Percentiles rank a stretch among this genome's conserved stretches.
These are phyloP conservation scores for Colletotrichum incanum DNA, from an alignment of 2,329 filamentous ascomycete genomes.

Conservation along the genomic window DNA sequence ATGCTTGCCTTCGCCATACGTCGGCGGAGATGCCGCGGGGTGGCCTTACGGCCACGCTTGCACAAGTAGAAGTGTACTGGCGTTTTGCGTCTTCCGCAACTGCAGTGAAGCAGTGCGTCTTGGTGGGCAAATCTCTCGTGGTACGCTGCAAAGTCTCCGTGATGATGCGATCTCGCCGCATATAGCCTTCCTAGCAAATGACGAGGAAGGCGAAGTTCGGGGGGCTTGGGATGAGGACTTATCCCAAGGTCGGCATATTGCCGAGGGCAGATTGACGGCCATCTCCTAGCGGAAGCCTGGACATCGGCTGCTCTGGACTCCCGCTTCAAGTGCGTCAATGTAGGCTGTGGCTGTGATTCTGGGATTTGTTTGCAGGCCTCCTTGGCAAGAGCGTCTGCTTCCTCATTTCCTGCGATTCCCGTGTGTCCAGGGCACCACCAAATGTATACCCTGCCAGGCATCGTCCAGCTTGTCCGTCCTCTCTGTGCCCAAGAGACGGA, in stretches of 20 bases:
- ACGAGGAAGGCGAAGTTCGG: constrained; percentile 4
- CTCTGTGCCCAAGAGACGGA: neutral
- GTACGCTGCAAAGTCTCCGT: too few species aligned
- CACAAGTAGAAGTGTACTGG: constrained; percentile 14
- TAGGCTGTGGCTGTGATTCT: too few species aligned
- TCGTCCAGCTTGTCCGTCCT: neutral
- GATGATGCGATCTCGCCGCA: too few species aligned
- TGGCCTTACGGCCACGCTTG: constrained; percentile 8
- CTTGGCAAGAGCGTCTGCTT: too few species aligned
- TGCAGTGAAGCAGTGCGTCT: constrained; percentile 10
- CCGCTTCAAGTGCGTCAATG: neutral
- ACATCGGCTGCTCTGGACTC: neutral
- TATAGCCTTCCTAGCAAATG: constrained; percentile 16
- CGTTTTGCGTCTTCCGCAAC: neutral
- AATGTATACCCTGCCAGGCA: too few species aligned
- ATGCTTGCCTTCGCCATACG: constrained; percentile 1
- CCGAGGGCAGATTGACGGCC: neutral
- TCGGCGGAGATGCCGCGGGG: constrained; percentile 3
- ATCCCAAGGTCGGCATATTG: constrained; percentile 9
- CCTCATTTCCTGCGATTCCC: too few species aligned
- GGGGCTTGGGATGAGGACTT: constrained; percentile 14
- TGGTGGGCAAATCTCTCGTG: too few species aligned
- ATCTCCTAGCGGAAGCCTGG: neutral
- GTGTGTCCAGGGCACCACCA: too few species aligned
- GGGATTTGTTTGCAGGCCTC: too few species aligned